phyloP scores from a whole-genome alignment of 2,329 filamentous ascomycete species.

The Chaetomium sp. region DNA sequence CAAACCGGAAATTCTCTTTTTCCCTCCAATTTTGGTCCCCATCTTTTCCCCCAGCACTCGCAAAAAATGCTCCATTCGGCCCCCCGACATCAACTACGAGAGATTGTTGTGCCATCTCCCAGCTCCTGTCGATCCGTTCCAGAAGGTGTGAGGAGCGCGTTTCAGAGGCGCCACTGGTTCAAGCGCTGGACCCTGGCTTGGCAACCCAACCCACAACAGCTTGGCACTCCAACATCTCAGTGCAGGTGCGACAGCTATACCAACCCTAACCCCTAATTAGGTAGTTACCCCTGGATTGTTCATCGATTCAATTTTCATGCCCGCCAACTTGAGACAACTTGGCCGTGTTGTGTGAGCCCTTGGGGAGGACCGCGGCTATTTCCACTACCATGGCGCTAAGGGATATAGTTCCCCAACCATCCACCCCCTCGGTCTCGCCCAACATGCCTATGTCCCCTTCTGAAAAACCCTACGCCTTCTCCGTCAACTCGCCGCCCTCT shows the following conservation, averaged over 20 bases:
- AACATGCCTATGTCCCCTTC: background rate
- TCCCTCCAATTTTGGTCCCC: background rate
- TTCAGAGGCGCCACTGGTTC: conserved; percentile 25
- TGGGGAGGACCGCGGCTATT: background rate
- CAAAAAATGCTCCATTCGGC: background rate
- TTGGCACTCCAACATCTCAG: too few relatives aligned
- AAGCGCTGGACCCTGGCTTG: background rate
- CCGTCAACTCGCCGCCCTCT: conserved; percentile 27
- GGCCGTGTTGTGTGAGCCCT: too few relatives aligned
- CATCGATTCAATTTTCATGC: background rate
- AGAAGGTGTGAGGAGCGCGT: conserved; percentile 32
- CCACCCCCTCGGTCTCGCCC: background rate
- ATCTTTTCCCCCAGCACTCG: background rate
- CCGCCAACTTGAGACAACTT: background rate
- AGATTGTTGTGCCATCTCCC: background rate
- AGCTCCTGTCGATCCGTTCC: conserved; percentile 30
- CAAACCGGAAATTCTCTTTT: background rate
- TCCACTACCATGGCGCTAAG: background rate
- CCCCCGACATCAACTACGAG: background rate
- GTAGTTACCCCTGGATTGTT: background rate
- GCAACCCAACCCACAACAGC: background rate
- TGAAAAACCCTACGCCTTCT: conserved; percentile 10
- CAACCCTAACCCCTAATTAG: conserved; percentile 5
- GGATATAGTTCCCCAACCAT: background rate
- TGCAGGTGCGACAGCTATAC: background rate